phyloP scores from a whole-genome alignment of 805 yeast genomes.

The Saccharomycopsis vini region DNA sequence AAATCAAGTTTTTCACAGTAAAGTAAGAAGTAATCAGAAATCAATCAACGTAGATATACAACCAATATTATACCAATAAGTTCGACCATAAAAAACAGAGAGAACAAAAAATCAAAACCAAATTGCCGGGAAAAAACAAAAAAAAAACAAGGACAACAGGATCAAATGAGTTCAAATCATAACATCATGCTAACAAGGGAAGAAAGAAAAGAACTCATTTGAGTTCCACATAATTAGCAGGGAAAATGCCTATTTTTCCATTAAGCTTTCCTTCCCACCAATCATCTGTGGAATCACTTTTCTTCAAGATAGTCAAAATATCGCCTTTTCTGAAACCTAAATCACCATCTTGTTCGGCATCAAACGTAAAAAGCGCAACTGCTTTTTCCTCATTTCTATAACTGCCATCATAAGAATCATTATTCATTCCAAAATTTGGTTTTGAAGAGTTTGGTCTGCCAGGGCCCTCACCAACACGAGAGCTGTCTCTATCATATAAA shows the following conservation, averaged over 20 bases:
- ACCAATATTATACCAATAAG: no score
- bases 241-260: constrained; percentile 86
- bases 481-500: constrained; percentile 55
- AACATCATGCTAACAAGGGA: background rate
- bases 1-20: no score
- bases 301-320: constrained; percentile 75
- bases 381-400: constrained; percentile 57
- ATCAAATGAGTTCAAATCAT: background rate
- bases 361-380: constrained; percentile 79
- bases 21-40: no score
- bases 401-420: constrained; percentile 24
- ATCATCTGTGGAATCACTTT: constrained; percentile 82
- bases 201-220: background rate
- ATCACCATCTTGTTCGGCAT: constrained; percentile 92
- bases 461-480: constrained; percentile 33
- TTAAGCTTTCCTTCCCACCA: constrained; percentile 97
- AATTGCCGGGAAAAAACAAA: background rate
- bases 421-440: constrained; percentile 33
- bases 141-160: background rate
- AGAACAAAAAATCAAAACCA: no score
- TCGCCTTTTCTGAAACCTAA: constrained; percentile 92
- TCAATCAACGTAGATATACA: no score
- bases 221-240: constrained; percentile 91
- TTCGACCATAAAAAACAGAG: no score
- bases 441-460: constrained; percentile 28